Evolutionary conservation across 495 filamentous ascomycete species (phyloP), one percentile per base, ranked within the genome.

Genomic region (Immersiella caudata): DNA sequence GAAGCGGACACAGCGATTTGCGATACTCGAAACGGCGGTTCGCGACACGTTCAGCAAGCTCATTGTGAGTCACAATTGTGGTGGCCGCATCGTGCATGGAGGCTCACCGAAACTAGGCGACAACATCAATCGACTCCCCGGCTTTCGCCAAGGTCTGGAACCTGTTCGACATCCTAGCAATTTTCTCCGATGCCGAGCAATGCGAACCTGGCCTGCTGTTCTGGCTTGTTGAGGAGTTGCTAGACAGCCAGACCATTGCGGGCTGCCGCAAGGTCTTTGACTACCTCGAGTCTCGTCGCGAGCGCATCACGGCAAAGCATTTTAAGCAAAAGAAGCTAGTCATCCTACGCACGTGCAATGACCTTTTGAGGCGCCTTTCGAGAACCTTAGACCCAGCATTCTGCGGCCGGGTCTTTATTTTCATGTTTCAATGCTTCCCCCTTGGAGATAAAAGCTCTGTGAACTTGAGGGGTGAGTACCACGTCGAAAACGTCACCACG

Each of bases 371-470:
- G 57, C 85, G 95, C 63, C 83, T 99, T 4, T 98, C 95, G 2
- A 85, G 96, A 56, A 93, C 95, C 4, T 93, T 97, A 73, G 96
- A 99, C 79, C 93, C 96, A 0, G 94, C 96, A 2, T 99, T 99
- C 77, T 97, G 94, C 75, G 95, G 95, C 40, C 85, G 94, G 54
- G 94, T 99, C 22, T 97, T 97, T 74, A 96, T 99, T 69, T 99
- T 97, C 74, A 87, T 98, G 65, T 98, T 97, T 77, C 95, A 98
- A 76, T 96, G 92, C 75, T 97, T 98, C 72, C 93, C 95, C 12
- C 83, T 98, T 0, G 93, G 94, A 26, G 95, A 99, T 79, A 94
- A 91, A 72, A 97, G 95, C 75, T 97, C 94, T 1, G 94, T 99
- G 58, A 99, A 99, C 71, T 85, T 97, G 57, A 88, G 96, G 27